Base-by-base conservation (phyloP, 148 eudicot species). In the Dianthus caryophyllus region DNA sequence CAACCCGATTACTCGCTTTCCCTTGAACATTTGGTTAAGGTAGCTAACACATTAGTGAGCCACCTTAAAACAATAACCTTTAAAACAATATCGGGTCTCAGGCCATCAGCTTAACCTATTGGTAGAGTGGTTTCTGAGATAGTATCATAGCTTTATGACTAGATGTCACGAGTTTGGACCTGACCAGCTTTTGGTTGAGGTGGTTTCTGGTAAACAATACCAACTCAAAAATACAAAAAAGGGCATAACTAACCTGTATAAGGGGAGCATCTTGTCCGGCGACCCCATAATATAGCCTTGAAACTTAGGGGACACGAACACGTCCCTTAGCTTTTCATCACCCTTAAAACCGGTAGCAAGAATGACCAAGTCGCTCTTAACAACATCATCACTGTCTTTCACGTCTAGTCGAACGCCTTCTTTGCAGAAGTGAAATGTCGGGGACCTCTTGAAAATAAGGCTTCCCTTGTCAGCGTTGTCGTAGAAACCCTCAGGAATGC, bases 261-360 rank as follows among this genome's bases (percentile, higher is more conserved):
- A 18, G 5, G 56, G 56, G 20, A 51, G 62, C 20, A 54, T 55
- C 17, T 15, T 47, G 13, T 68, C 18, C 10, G 86, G 56, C 5
- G 81, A 79, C 1, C 73, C 81, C 48, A 66, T 33, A 14, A 84
- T 71, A 30, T 14, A 39, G 1, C 80, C 72, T 17, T 66, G 71
- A 65, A 81, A 80, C 41, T 47, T 39, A 8, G 78, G 51, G 17
- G 85, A 84, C 33, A 16, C 57, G 48, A 87, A 87, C 9, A 83
- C 69, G 50, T 75, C 54, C 41, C 70, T 75, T 9, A 89, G 78
- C 70, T 84, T 86, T 0, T 75, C 76, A 43, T 64, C 73, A 33
- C 88, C 87, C 27, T 71, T 81, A 76, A 78, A 85, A 0, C 97
- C 88, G 16, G 97, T 85, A 18, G 87, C 90, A 36, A 87, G 64